Base-by-base conservation (phyloP, 257 asterid genomes). In the Rhazya stricta region DNA sequence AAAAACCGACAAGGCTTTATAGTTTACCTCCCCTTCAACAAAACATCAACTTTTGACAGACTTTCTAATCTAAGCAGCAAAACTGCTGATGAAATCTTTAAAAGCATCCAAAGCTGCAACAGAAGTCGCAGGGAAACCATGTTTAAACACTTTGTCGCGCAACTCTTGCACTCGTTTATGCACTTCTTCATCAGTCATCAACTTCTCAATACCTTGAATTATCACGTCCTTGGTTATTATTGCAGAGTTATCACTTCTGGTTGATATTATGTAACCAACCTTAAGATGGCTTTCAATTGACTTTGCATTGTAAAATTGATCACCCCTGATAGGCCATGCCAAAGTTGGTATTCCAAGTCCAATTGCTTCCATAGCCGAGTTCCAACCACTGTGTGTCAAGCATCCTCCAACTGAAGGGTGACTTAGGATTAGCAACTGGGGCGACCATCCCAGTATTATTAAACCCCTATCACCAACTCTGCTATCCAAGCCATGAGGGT, bases 301-400 rank as follows among this genome's bases (percentile, higher is more conserved):
- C 21, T 76, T 76, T 0, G 74, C 74, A 19, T 67, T 76, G 7
- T 39, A 76, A 13, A 66, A 67, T 16, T 76, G 79, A 36, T 67
- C 79, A 29, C 79, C 79, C 18, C 67, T 53, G 3, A 29, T 67
- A 21, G 79, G 79, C 79, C 69, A 76, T 30, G 60, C 69, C 25
- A 76, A 41, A 18, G 21, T 67, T 19, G 74, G 79, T 7, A 67
- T 32, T 0, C 79, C 74, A 3, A 32, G 43, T 6, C 74, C 74
- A 21, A 76, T 56, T n/a, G 79, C 79, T 27, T 76, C 79, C 68
- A 76, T 1, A 1, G 69, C n/a, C 6, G 69, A 76, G 25, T 39
- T 54, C 79, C 79, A 76, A 4, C 79, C 79, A 43, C 79, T 11
- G n/a, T 76, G 79, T 10, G 79, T 51, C 11, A 76, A 3, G 34